phyloP scores from a whole-genome alignment of 208 protist species.

The Leishmania gerbilli region DNA sequence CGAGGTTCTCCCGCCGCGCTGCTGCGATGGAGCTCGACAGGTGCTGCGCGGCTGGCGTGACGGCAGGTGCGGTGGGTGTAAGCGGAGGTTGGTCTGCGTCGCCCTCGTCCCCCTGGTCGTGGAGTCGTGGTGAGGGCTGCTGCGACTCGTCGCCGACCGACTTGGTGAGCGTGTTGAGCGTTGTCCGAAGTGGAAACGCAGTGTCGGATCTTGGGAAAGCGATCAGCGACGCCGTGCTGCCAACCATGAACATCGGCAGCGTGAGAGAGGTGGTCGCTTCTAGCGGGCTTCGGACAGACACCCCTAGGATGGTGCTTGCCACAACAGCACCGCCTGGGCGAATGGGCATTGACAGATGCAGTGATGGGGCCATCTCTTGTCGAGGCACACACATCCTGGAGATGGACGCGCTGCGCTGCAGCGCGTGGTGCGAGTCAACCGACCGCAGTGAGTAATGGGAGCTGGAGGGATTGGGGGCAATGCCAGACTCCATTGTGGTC shows the following conservation, averaged over 20 bases:
- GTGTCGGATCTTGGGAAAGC: background rate
- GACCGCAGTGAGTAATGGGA: background rate
- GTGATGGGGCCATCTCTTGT: background rate
- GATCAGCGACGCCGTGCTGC: constrained; percentile 11
- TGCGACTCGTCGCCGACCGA: background rate
- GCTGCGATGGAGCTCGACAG: constrained; percentile 1
- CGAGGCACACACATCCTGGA: background rate
- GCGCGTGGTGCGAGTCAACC: background rate
- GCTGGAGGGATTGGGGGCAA: background rate
- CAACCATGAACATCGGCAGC: constrained; percentile 20
- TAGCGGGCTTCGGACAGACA: background rate
- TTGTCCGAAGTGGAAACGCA: background rate
- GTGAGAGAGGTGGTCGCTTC: constrained; percentile 2
- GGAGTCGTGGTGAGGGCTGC: background rate
- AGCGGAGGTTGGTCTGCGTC: background rate
- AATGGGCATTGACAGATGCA: background rate
- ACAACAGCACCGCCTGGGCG: background rate
- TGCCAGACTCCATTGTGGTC: background rate
- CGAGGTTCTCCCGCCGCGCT: background rate
- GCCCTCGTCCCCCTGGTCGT: background rate
- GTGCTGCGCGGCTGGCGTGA: background rate
- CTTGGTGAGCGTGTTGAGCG: background rate
- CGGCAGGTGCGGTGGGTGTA: background rate
- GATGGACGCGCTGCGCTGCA: background rate
- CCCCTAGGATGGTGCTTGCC: background rate